These are phyloP conservation scores for Pseudogymnoascus pannorum DNA, from an alignment of 2,329 filamentous ascomycete genomes.

Conservation along the genomic window DNA sequence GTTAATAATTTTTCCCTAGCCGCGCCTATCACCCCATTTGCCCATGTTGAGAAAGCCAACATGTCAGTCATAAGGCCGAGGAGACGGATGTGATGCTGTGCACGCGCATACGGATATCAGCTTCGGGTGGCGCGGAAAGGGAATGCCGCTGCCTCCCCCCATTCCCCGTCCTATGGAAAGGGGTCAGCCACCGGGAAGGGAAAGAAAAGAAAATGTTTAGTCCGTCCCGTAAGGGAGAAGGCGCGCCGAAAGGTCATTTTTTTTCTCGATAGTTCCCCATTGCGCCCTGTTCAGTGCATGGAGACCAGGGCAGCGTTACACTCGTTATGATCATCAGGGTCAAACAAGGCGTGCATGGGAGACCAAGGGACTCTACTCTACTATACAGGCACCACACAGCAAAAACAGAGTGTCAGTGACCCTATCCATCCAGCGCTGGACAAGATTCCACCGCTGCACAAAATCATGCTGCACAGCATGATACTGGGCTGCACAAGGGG, in stretches of 20 bases:
- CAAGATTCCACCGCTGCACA: not conserved
- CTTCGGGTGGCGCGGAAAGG: not conserved
- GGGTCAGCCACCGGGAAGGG: not conserved
- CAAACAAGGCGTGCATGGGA: not conserved
- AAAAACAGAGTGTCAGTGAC: not conserved
- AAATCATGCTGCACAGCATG: not conserved
- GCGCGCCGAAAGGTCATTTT: not conserved
- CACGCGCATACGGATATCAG: not conserved
- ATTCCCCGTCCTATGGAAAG: not conserved
- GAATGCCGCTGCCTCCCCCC: not conserved
- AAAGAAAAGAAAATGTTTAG: not conserved
- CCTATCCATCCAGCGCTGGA: not conserved
- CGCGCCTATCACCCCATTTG: slow-evolving; percentile 1
- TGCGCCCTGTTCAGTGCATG: not conserved
- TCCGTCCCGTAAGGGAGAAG: not conserved
- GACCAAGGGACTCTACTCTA: not conserved
- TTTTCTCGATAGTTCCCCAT: not conserved
- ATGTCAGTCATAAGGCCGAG: slow-evolving; percentile 1
- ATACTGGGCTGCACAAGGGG: not conserved
- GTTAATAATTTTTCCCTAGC: not conserved
- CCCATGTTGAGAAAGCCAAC: not conserved
- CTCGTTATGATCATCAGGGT: not conserved
- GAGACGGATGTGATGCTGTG: not conserved
- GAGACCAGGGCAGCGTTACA: not conserved
- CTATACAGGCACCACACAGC: not conserved